These are phyloP conservation scores for Hypsizygus ulmarius DNA, from an alignment of 1,284 basidiomycete genomes.

Conservation along the genomic window DNA sequence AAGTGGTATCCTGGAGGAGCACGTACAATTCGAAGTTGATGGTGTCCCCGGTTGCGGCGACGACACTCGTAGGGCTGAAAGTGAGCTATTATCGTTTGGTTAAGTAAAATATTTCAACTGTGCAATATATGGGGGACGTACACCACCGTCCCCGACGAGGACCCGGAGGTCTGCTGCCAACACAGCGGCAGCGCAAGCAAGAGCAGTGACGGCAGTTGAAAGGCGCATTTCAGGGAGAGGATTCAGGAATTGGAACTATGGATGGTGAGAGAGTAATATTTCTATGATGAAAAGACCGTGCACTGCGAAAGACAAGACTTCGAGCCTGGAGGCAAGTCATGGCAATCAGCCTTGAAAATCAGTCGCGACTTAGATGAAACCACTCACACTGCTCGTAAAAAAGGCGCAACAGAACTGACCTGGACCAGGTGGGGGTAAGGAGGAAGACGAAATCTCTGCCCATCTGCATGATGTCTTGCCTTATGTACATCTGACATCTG, in stretches of 20 bases:
- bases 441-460: too few relatives aligned
- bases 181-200: slow-evolving; percentile 26
- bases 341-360: not conserved
- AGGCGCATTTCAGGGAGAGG: slow-evolving; percentile 45
- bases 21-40: slow-evolving; percentile 39
- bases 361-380: slow-evolving; percentile 1
- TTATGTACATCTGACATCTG: too few relatives aligned
- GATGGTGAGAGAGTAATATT: slow-evolving; percentile 16
- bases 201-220: slow-evolving; percentile 29
- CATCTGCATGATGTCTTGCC: too few relatives aligned
- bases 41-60: slow-evolving; percentile 40
- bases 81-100: slow-evolving; percentile 27
- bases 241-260: not conserved
- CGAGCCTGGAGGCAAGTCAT: slow-evolving; percentile 23
- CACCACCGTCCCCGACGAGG: slow-evolving; percentile 25
- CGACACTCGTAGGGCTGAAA: slow-evolving; percentile 46
- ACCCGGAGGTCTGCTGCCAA: slow-evolving; percentile 22
- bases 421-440: too few relatives aligned
- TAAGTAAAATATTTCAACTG: not conserved
- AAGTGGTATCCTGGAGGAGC: not conserved
- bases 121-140: slow-evolving; percentile 5
- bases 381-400: slow-evolving; percentile 35
- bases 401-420: slow-evolving; percentile 2
- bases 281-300: slow-evolving; percentile 15
- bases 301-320: slow-evolving; percentile 18